Evolutionary conservation across 208 protist genomes (phyloP).

Genomic region (Leishmania major): DNA sequence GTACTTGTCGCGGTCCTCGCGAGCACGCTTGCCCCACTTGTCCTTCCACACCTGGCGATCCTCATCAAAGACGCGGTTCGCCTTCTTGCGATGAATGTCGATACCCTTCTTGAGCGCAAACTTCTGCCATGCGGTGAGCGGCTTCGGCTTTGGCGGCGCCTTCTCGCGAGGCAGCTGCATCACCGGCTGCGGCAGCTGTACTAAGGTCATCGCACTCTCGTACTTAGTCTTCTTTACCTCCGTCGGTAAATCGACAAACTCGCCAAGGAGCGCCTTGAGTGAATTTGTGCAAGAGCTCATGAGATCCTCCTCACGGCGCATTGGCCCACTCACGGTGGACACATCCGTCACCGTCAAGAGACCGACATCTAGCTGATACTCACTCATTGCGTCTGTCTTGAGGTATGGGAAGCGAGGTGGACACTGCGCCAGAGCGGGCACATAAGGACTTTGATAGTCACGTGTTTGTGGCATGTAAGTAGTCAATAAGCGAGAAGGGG

Average conservation of each 20-base stretch:
- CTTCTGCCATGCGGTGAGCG: constrained; percentile 93
- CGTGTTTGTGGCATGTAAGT: not conserved
- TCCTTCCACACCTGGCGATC: constrained; percentile 91
- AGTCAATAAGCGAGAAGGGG: not conserved
- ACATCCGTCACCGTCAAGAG: constrained; percentile 81
- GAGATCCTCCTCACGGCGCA: constrained; percentile 80
- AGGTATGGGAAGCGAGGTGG: not conserved
- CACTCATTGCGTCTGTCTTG: constrained; percentile 41
- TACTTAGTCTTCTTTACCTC: constrained; percentile 83
- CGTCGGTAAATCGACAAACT: constrained; percentile 71
- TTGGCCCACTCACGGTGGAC: constrained; percentile 82
- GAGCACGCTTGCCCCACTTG: constrained; percentile 92
- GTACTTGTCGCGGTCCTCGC: constrained; percentile 88
- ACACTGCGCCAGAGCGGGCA: not conserved
- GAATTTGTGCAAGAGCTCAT: constrained; percentile 61
- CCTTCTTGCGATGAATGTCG: constrained; percentile 89
- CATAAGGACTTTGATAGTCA: too few relatives aligned
- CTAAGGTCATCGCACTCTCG: constrained; percentile 59
- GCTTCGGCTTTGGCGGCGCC: constrained; percentile 87
- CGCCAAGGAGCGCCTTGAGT: constrained; percentile 71
- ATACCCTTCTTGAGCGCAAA: constrained; percentile 94
- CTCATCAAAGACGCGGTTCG: constrained; percentile 91
- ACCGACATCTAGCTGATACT: constrained; percentile 83
- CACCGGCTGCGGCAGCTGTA: constrained; percentile 83
- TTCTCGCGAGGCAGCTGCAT: constrained; percentile 92